Base-by-base conservation (phyloP, 345 rosid species). In the Gossypium sturtianum region DNA sequence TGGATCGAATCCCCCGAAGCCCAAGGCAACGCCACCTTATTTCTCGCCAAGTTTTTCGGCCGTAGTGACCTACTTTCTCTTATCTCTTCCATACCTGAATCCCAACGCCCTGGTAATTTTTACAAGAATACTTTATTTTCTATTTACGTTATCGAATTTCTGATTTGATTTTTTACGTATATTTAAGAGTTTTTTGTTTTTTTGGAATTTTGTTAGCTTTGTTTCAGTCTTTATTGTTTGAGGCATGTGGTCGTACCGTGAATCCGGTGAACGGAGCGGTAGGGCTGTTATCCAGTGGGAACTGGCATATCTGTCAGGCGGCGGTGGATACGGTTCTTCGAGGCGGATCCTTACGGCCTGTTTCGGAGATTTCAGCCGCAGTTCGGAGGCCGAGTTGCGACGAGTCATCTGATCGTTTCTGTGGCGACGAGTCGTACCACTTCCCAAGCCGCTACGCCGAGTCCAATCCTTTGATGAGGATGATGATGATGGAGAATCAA, bases 191-290 rank as follows among this genome's bases (percentile, higher is more conserved):
- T 38, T 62, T 47, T 17, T 48, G 23, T 12, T 10, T 64, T 29
- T 74, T 44, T 8, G 45, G 22, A 8, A 51, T 66, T 67, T 44
- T 72, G 44, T 12, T 60, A 88, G 92, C 82, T 77, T 74, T 88
- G 85, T 86, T 85, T 73, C 88, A 88, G 53, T 88, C 92, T 16
- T 79, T 88, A 65, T 73, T 88, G 69, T 86, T 79, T 38, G 92
- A 88, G 77, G 89, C 89, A 12, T 88, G 92, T 52, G 92, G 89
- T n/a, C 76, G 92, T 3, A 85, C 92, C 23, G 87, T 88, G 45
- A 88, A 86, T 78, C 89, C 88, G 3, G 88, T 88, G 12, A 84
- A 83, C 64, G 92, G 92, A 72, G 88, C 86, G 41, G 88, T 86
- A 65, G 92, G 92, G 29, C 79, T 88, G 48, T 71, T 86, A 73